Evolutionary conservation across 805 yeast species (phyloP), one percentile per base, ranked within the genome.

Genomic region (Saccharomyces mikatae): DNA sequence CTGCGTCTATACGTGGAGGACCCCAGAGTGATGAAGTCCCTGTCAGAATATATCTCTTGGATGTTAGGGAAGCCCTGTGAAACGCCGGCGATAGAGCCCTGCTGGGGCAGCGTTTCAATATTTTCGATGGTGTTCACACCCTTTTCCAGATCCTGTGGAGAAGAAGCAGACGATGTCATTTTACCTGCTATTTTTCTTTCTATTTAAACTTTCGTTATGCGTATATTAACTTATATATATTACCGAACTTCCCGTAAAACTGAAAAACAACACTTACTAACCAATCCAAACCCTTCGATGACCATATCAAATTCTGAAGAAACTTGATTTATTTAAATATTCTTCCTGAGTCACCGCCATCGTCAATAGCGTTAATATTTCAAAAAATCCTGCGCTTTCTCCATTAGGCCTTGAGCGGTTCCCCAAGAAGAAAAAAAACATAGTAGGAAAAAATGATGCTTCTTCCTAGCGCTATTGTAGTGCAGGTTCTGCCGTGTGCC

Each of bases 1-100:
- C 74, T 74, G 52, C 80, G 76, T 54, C 74, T 73, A 67, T 81
- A 74, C 13, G 73, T 72, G 27, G 64, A 66, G 51, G 70, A 65
- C 8, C 79, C 80, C 51, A 76, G 60, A 54, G 72, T 75, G 48
- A 76, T 60, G 47, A 63, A 59, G 41, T 72, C 75, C 48, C 74
- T 73, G 49, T 70, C 64, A n/a, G 59, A 60, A 11, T 71, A 67
- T 4, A 65, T 56, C 36, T 57, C 53, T 21, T 65, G 61, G 10
- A 60, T 55, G 30, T 56, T 56, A 4, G 57, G 59, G 32, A 52
- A 52, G 26, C 50, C 27, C 51, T 52, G 31, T 44, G 44, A 41
- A 49, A 17, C 44, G 44, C 44, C 44, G 2, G 44, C 44, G 10
- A 36, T 36, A 11, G 44, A 36, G 22, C 24, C 44, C 44, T 28